phyloP scores from a whole-genome alignment of 2,329 filamentous ascomycete genomes.

The Neurospora crassa region DNA sequence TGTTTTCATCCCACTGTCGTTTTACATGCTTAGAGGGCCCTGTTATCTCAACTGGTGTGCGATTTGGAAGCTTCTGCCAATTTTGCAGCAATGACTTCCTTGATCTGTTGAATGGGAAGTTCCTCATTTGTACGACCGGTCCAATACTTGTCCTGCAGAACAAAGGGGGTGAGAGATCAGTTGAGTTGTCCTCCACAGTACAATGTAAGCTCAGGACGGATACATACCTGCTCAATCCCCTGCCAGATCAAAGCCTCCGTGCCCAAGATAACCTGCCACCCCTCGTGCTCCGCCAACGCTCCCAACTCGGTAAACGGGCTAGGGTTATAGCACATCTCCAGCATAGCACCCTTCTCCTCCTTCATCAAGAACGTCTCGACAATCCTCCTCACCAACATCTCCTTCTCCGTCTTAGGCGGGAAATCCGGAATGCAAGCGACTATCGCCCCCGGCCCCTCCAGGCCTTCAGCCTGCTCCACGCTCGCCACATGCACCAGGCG shows the following conservation, averaged over 20 bases:
- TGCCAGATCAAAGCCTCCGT: slow-evolving; percentile 73
- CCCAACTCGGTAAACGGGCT: slow-evolving; percentile 58
- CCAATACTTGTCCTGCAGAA: slow-evolving; percentile 43
- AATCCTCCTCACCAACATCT: slow-evolving; percentile 50
- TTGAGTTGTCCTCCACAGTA: background rate
- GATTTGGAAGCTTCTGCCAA: slow-evolving; percentile 26
- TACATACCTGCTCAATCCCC: slow-evolving; percentile 53
- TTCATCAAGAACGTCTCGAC: slow-evolving; percentile 37
- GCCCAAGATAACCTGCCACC: slow-evolving; percentile 67
- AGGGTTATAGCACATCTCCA: slow-evolving; percentile 82
- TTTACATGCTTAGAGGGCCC: background rate
- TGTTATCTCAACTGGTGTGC: background rate
- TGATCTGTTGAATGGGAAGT: slow-evolving; percentile 50
- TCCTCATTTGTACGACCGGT: slow-evolving; percentile 50
- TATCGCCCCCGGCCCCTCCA: slow-evolving; percentile 55
- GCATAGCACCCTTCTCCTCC: slow-evolving; percentile 53
- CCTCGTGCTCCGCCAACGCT: slow-evolving; percentile 46
- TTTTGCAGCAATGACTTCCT: slow-evolving; percentile 37
- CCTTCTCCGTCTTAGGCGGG: slow-evolving; percentile 53
- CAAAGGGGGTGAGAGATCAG: slow-evolving; percentile 1
- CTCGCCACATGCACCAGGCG: slow-evolving; percentile 52
- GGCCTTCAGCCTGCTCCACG: slow-evolving; percentile 45
- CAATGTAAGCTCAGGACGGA: background rate
- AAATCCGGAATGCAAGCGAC: slow-evolving; percentile 71
- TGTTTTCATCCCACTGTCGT: background rate